Base-by-base conservation (phyloP, 257 asterid genomes). In the Anisodus tanguticus region DNA sequence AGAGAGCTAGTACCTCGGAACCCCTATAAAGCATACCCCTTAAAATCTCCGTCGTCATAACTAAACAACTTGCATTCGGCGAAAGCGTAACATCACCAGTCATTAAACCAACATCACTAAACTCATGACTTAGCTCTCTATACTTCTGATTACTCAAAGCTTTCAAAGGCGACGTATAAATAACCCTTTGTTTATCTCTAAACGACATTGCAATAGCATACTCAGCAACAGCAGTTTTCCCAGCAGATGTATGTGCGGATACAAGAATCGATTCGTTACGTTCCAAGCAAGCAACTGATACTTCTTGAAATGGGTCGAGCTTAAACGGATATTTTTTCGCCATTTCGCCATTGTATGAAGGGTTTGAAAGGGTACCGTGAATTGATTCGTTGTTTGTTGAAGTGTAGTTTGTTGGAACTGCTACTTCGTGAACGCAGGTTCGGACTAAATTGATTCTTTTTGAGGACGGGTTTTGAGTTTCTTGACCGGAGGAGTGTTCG, bases 171-270 rank as follows among this genome's bases (percentile, higher is more conserved):
- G 98, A 97, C 70, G 99, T 97, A 77, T 97, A 97, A 81, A 97
- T 90, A 57, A 97, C 99, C 86, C 98, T 91, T 88, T 97, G 98
- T 45, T 93, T 93, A 57, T 97, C 98, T 85, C 98, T 89, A 79
- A 97, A 97, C 1, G 97, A 88, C 99, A 97, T 97, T 62, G 99
- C 98, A 51, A 97, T 93, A 9, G 99, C 98, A 76, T 97, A 97
- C 88, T 97, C 99, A 2, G 99, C 98, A 26, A 97, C 99, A 0
- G 98, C 99, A 47, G 98, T 97, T 92, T 97, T 96, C 5, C 99
- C 98, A 11, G 99, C 98, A 13, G 99, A 97, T 79, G 99, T 97
- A 90, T 97, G 99, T 8, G 99, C 99, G 0, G 99, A 97, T 63
- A 97, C 99, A 80, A 97, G 83, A 51, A 97, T 88, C 3, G 99